phyloP scores from a whole-genome alignment of 805 yeast genomes.

The Metschnikowia shivogae region DNA sequence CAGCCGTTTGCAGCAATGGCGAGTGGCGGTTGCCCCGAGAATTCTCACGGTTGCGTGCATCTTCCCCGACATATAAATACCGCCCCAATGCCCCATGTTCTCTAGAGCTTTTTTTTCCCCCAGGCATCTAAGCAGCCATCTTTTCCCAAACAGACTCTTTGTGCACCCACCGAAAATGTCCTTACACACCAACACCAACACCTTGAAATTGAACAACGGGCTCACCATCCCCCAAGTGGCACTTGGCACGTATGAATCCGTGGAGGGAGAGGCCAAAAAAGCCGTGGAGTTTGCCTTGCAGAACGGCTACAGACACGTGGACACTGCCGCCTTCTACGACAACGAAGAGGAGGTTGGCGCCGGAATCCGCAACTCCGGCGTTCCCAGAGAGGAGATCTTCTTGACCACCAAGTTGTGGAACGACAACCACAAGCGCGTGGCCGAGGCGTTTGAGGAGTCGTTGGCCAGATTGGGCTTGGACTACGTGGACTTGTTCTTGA shows the following conservation, averaged over 20 bases:
- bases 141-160: too few species aligned
- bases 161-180: conserved; percentile 6
- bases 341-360: conserved; percentile 67
- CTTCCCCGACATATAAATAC: conserved; percentile 1
- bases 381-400: conserved; percentile 16
- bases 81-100: background rate
- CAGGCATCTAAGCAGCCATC: too few species aligned
- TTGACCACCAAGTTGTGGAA: conserved; percentile 19
- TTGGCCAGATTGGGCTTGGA: conserved; percentile 16
- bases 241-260: conserved; percentile 69
- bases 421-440: conserved; percentile 11
- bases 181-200: conserved; percentile 12
- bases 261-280: conserved; percentile 49
- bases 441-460: conserved; percentile 14
- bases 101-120: too few species aligned
- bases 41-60: conserved; percentile 5
- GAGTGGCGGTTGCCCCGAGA: conserved; percentile 1
- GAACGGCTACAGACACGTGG: conserved; percentile 73
- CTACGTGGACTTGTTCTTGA: conserved; percentile 18
- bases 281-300: conserved; percentile 60
- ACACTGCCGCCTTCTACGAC: conserved; percentile 67
- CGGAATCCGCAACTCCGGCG: conserved; percentile 40
- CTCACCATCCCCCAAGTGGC: conserved; percentile 61
- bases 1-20: background rate
- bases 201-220: conserved; percentile 56